A percentile compares a stretch with the other conserved stretches of the same genome.
These are phyloP conservation scores for Berberis vulgaris DNA, from an alignment of 164 flowering plant genomes.

Conservation along the genomic window DNA sequence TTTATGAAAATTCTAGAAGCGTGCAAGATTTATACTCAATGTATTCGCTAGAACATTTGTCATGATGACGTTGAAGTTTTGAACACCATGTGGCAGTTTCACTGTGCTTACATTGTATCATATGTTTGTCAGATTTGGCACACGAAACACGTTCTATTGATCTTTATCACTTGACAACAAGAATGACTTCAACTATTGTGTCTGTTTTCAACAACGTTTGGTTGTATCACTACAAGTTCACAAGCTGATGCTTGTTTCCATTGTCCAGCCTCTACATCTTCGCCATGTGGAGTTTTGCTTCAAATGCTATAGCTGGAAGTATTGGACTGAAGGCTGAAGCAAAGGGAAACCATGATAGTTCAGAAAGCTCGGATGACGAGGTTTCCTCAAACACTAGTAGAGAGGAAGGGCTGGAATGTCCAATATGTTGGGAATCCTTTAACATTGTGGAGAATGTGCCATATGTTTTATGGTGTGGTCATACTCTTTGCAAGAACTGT, in stretches of 20 bases:
- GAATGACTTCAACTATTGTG: too few species aligned
- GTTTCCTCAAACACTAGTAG: constrained; percentile 40
- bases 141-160: too few species aligned
- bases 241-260: constrained; percentile 8
- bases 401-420: constrained; percentile 88
- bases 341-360: constrained; percentile 24
- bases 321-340: constrained; percentile 26
- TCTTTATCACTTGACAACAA: too few species aligned
- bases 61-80: too few species aligned
- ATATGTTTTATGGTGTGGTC: constrained; percentile 97
- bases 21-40: too few species aligned
- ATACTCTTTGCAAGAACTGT: constrained; percentile 87
- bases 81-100: too few species aligned
- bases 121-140: too few species aligned
- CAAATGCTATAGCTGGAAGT: constrained; percentile 50
- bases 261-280: constrained; percentile 3
- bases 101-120: too few species aligned
- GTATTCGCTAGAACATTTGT: too few species aligned
- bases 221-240: constrained; percentile 1
- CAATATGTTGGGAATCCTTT: constrained; percentile 94
- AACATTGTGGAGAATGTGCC: constrained; percentile 96
- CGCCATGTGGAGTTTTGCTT: constrained; percentile 73
- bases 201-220: too few species aligned
- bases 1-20: too few species aligned
- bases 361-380: constrained; percentile 80